Evolutionary conservation across 805 yeast genomes (phyloP).

Genomic region (Sugiyamaella smithiae): DNA sequence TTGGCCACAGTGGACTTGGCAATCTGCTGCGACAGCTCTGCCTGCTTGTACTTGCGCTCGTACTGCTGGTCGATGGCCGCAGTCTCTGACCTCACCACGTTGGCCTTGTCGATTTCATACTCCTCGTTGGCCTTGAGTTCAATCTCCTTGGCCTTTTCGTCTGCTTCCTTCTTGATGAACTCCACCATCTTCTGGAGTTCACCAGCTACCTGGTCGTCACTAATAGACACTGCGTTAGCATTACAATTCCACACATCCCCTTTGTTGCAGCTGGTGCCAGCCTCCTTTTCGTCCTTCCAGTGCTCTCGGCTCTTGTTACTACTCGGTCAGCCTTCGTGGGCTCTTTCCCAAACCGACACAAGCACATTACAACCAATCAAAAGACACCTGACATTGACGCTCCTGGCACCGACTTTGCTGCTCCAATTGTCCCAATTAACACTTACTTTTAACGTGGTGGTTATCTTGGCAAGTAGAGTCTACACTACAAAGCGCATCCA

Average conservation of each 20-base stretch:
- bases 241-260: background rate
- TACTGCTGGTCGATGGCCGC: conserved; percentile 79
- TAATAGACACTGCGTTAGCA: conserved; percentile 8
- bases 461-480: too few relatives aligned
- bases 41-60: conserved; percentile 84
- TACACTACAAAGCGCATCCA: too few relatives aligned
- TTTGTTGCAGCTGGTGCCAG: too few relatives aligned
- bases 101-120: conserved; percentile 95
- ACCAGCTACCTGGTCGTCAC: conserved; percentile 71
- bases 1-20: conserved; percentile 92
- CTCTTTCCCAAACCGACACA: too few relatives aligned
- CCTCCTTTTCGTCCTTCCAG: too few relatives aligned
- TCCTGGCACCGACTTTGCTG: too few relatives aligned
- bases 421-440: too few relatives aligned
- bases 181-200: conserved; percentile 98
- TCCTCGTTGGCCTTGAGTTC: conserved; percentile 96
- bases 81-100: conserved; percentile 88
- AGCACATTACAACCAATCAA: too few relatives aligned
- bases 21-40: conserved; percentile 90
- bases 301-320: too few relatives aligned
- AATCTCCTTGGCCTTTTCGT: conserved; percentile 96
- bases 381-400: too few relatives aligned
- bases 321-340: too few relatives aligned
- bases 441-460: too few relatives aligned
- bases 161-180: conserved; percentile 98